These are phyloP conservation scores for Scutellaria minor DNA, from an alignment of 257 asterid genomes.

Conservation along the genomic window DNA sequence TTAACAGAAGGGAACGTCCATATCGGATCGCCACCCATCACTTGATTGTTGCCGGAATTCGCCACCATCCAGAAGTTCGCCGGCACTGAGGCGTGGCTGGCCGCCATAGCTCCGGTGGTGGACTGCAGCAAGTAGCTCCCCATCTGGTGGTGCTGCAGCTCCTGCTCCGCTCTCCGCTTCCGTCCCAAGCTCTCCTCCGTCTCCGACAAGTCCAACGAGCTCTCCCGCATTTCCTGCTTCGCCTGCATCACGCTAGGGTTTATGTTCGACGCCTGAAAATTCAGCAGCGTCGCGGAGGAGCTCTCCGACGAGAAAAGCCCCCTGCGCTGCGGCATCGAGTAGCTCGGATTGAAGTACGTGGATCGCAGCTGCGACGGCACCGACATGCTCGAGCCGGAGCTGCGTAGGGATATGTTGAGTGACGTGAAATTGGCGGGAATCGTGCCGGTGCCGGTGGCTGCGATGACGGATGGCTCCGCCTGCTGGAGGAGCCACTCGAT, in stretches of 20 bases:
- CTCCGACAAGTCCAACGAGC: conserved; percentile 52
- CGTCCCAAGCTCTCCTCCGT: conserved; percentile 58
- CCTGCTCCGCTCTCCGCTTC: conserved; percentile 70
- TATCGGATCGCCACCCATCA: conserved; percentile 73
- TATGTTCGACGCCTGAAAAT: conserved; percentile 58
- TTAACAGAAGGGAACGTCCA: conserved; percentile 80
- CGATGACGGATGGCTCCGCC: conserved; percentile 94
- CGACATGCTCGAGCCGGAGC: conserved; percentile 94
- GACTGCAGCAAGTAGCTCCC: conserved; percentile 80
- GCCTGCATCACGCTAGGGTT: conserved; percentile 62
- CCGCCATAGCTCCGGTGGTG: conserved; percentile 69
- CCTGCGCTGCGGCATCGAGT: conserved; percentile 60
- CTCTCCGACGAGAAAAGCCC: conserved; percentile 59
- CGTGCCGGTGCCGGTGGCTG: conserved; percentile 97
- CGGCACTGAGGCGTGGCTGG: conserved; percentile 76
- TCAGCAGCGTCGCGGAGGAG: conserved; percentile 60
- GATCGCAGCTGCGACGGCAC: conserved; percentile 90
- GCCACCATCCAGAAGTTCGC: conserved; percentile 95
- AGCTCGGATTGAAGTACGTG: conserved; percentile 65
- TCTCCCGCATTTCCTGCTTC: conserved; percentile 66
- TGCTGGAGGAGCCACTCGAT: conserved; percentile 93
- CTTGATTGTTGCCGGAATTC: conserved; percentile 65
- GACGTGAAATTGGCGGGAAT: conserved; percentile 96
- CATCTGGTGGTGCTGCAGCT: conserved; percentile 63
- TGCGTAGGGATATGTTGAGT: conserved; percentile 77